These are phyloP conservation scores for Colletotrichum sp. DNA, from an alignment of 2,329 filamentous ascomycete species.

Conservation along the genomic window DNA sequence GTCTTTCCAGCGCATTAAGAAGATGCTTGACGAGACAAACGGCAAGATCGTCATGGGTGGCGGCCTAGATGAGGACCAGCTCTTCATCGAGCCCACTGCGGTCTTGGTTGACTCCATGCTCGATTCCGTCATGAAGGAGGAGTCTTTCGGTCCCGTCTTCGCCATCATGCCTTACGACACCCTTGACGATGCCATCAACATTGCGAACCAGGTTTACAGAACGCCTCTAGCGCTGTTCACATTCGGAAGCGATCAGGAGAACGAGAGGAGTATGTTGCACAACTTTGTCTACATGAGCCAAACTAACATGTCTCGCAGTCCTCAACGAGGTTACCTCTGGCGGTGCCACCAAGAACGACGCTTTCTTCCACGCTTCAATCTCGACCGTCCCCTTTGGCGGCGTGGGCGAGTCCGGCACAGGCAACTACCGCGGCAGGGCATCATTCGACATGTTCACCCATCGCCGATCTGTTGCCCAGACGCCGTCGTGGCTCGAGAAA, in stretches of 20 bases:
- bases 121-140: constrained; percentile 82
- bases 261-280: constrained; percentile 66
- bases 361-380: constrained; percentile 61
- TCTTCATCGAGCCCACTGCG: constrained; percentile 92
- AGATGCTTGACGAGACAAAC: constrained; percentile 82
- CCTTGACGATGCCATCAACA: constrained; percentile 83
- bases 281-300: neutral
- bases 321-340: constrained; percentile 68
- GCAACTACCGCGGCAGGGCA: constrained; percentile 78
- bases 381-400: constrained; percentile 80
- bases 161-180: constrained; percentile 78
- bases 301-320: constrained; percentile 44
- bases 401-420: constrained; percentile 78
- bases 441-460: constrained; percentile 73
- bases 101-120: constrained; percentile 74
- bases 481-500: constrained; percentile 70
- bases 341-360: constrained; percentile 69
- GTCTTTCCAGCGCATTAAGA: constrained; percentile 84
- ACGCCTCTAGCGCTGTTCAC: constrained; percentile 86
- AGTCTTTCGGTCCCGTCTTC: constrained; percentile 94
- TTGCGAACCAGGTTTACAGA: constrained; percentile 79
- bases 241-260: constrained; percentile 83
- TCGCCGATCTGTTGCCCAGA: constrained; percentile 59
- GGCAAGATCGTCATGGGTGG: constrained; percentile 91
- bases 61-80: constrained; percentile 76